phyloP scores from a whole-genome alignment of 495 filamentous ascomycete species.

The Xylaria sp. region DNA sequence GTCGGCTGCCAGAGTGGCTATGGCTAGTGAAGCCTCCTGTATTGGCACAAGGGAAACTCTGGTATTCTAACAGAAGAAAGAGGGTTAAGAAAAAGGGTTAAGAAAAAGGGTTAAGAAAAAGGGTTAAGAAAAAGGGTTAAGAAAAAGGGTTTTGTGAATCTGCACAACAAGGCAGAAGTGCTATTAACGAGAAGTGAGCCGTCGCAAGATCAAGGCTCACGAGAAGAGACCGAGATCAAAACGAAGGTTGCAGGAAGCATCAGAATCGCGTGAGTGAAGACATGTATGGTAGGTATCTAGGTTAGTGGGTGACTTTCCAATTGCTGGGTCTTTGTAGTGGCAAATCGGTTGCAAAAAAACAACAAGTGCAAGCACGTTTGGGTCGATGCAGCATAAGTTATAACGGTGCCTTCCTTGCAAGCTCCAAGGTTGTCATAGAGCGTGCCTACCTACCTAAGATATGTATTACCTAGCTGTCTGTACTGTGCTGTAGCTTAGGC shows the following conservation, averaged over 20 bases:
- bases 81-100: too few relatives aligned
- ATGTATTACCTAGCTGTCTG: too few relatives aligned
- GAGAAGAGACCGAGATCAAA: not conserved
- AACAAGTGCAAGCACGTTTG: not conserved
- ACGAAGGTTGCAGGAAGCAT: not conserved
- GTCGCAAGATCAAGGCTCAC: not conserved
- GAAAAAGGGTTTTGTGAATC: not conserved
- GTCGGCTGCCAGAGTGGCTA: not conserved
- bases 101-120: too few relatives aligned
- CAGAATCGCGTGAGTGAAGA: not conserved
- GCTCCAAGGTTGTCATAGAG: not conserved
- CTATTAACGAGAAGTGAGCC: not conserved
- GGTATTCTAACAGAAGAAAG: not conserved
- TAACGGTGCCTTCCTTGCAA: not conserved
- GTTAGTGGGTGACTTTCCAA: too few relatives aligned
- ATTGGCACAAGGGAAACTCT: too few relatives aligned
- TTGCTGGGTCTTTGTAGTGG: conserved; percentile 11
- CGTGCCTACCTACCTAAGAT: too few relatives aligned
- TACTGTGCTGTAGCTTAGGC: not conserved
- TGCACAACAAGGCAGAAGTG: not conserved
- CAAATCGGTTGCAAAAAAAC: conserved; percentile 10
- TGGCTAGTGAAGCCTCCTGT: not conserved
- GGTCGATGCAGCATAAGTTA: not conserved
- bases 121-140: too few relatives aligned
- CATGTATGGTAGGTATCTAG: too few relatives aligned